Conservation (phyloP, 805 yeast genomes). For the Zygotorulaspora chibaensis region DNA sequence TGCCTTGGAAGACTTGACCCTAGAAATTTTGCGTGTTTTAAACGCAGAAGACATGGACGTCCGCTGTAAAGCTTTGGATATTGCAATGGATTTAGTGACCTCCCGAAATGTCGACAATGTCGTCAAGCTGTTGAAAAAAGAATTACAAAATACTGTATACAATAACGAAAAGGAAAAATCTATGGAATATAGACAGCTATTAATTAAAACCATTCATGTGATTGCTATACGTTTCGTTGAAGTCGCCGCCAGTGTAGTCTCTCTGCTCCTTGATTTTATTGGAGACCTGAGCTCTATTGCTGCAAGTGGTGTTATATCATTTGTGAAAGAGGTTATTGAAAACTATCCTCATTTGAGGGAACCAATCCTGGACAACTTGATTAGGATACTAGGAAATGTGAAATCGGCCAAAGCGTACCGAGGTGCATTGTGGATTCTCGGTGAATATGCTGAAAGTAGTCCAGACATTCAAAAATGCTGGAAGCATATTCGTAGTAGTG, state of each 20-base stretch:
- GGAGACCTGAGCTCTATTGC: constrained; percentile 79
- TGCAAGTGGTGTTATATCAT: constrained; percentile 85
- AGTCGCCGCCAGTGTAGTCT: constrained; percentile 88
- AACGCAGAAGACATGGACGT: constrained; percentile 90
- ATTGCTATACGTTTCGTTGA: constrained; percentile 86
- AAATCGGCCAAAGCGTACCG: constrained; percentile 89
- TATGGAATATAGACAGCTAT: constrained; percentile 79
- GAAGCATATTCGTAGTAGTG: constrained; percentile 74
- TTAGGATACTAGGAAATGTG: constrained; percentile 57
- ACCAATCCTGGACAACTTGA: constrained; percentile 58
- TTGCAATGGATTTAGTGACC: constrained; percentile 74
- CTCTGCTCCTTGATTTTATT: constrained; percentile 77
- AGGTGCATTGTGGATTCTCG: constrained; percentile 92
- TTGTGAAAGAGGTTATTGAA: constrained; percentile 91
- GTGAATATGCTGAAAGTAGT: constrained; percentile 80
- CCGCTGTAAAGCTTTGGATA: constrained; percentile 79
- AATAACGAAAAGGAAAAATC: constrained; percentile 70
- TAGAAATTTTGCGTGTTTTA: constrained; percentile 82
- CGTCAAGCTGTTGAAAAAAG: constrained; percentile 86
- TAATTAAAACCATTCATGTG: constrained; percentile 83
- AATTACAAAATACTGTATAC: constrained; percentile 67
- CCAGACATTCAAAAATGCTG: constrained; percentile 75
- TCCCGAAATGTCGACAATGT: constrained; percentile 92
- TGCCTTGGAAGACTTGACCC: constrained; percentile 70
- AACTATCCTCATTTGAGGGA: constrained; percentile 77